Evolutionary conservation across 2,329 filamentous ascomycete species (phyloP), one percentile per base, ranked within the genome.

Genomic region (Microdochium paspali): DNA sequence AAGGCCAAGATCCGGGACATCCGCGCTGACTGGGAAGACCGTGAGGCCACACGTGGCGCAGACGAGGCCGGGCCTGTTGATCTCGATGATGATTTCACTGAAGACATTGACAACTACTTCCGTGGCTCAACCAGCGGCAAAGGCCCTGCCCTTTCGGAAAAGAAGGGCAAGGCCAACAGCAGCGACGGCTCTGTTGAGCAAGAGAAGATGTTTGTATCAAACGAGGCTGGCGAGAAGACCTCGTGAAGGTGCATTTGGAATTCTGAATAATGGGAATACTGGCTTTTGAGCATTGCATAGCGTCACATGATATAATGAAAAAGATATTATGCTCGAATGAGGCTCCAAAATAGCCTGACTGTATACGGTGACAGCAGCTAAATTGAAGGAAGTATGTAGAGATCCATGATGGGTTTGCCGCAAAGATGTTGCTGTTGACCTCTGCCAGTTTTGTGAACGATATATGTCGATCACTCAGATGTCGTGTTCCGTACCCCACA

Each of bases 1-100:
- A 79, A 86, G 70, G 76, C 84, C 63, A 90, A 89, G 75, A 85
- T 96, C 53, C 77, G 83, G 57, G 91, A 96, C 63, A 86, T 95
- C 78, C 73, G 78, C 45, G 61, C 66, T 31, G 80, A 83, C 56
- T 84, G 80, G 80, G 73, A 79, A 58, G 63, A 68, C 44, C 67
- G 70, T 53, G 72, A 77, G 60, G 66, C 66, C 43, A 58, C 59
- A 53, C 68, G 70, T 50, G 65, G 68, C 21, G 69, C 68, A 54
- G 75, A 73, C 59, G 75, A 82, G 55, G 62, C 65, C 4, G 61
- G 67, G 44, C 62, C 69, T 49, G 61, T 68, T 30, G 66, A 74
- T 3, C 69, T 71, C 30, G 71, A 75, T 50, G 71, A 74, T 46
- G 68, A 72, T 26, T 75, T 76, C 52, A 76, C 72, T 6, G 65